Evolutionary conservation across 805 yeast species (phyloP).

Genomic region (Ogataea paraovalis): DNA sequence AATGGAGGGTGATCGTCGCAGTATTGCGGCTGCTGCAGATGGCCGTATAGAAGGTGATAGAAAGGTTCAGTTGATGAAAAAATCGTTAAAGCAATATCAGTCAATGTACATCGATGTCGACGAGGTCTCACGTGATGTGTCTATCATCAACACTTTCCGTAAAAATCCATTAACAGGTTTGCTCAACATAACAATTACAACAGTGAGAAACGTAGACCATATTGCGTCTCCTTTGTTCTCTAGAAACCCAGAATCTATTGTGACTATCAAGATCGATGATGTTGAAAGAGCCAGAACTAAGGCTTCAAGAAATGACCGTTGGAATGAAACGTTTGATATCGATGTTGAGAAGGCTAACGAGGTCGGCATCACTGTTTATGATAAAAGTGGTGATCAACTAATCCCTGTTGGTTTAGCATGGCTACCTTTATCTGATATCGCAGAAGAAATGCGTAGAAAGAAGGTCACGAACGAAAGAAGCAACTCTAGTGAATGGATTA

Average conservation of each 20-base stretch:
- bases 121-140: slow-evolving; percentile 63
- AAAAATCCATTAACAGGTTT: slow-evolving; percentile 83
- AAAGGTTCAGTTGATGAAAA: slow-evolving; percentile 77
- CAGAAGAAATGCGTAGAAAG: slow-evolving; percentile 90
- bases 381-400: slow-evolving; percentile 59
- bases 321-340: slow-evolving; percentile 79
- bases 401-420: slow-evolving; percentile 92
- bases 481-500: slow-evolving; percentile 75
- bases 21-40: slow-evolving; percentile 83
- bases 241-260: slow-evolving; percentile 73
- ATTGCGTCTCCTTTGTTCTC: slow-evolving; percentile 78
- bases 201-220: slow-evolving; percentile 89
- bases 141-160: slow-evolving; percentile 64
- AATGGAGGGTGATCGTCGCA: slow-evolving; percentile 85
- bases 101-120: slow-evolving; percentile 77
- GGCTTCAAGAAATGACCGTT: slow-evolving; percentile 69
- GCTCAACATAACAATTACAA: slow-evolving; percentile 65
- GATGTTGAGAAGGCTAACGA: slow-evolving; percentile 90
- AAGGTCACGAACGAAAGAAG: slow-evolving; percentile 73
- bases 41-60: slow-evolving; percentile 82
- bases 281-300: slow-evolving; percentile 75
- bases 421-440: slow-evolving; percentile 85
- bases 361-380: slow-evolving; percentile 83
- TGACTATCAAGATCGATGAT: slow-evolving; percentile 83
- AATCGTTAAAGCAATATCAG: slow-evolving; percentile 80